Evolutionary conservation across 2,329 filamentous ascomycete genomes (phyloP).

Genomic region (Lomentospora prolificans): DNA sequence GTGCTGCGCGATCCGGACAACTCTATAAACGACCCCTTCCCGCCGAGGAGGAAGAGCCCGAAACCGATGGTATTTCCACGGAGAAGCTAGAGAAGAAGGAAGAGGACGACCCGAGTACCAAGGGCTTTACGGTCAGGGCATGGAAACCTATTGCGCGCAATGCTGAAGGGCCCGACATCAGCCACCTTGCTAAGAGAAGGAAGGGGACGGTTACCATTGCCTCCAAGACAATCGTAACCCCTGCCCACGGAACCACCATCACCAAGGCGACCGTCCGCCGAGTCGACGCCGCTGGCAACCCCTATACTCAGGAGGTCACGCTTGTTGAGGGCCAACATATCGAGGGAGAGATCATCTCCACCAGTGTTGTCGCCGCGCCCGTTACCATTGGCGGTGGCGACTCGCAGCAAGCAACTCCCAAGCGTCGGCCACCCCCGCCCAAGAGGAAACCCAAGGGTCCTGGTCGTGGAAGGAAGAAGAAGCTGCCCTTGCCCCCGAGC

Average conservation of each 20-base stretch:
- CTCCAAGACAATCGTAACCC: constrained; percentile 38
- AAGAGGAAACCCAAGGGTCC: constrained; percentile 72
- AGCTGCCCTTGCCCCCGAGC: constrained; percentile 31
- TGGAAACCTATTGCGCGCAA: constrained; percentile 56
- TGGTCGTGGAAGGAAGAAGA: constrained; percentile 72
- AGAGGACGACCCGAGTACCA: constrained; percentile 40
- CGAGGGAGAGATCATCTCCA: constrained; percentile 69
- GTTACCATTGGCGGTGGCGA: constrained; percentile 46
- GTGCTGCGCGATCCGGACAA: constrained; percentile 67
- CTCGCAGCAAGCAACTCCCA: constrained; percentile 26
- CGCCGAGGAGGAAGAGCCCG: constrained; percentile 52
- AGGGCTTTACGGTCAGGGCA: constrained; percentile 45
- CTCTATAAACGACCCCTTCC: constrained; percentile 64
- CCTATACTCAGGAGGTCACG: constrained; percentile 75
- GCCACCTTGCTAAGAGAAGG: constrained; percentile 50
- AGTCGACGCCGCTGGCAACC: constrained; percentile 67
- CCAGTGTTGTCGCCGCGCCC: constrained; percentile 44
- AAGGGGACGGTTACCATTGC: constrained; percentile 51
- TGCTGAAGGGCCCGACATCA: constrained; percentile 39
- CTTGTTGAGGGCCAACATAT: constrained; percentile 69
- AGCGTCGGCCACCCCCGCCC: constrained; percentile 61
- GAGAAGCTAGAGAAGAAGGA: constrained; percentile 54
- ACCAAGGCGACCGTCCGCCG: constrained; percentile 73
- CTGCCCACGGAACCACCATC: constrained; percentile 43
- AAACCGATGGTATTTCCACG: constrained; percentile 31